Evolutionary conservation across 768 basidiomycete species (phyloP).

Genomic region (Macrolepiota albuminosa): DNA sequence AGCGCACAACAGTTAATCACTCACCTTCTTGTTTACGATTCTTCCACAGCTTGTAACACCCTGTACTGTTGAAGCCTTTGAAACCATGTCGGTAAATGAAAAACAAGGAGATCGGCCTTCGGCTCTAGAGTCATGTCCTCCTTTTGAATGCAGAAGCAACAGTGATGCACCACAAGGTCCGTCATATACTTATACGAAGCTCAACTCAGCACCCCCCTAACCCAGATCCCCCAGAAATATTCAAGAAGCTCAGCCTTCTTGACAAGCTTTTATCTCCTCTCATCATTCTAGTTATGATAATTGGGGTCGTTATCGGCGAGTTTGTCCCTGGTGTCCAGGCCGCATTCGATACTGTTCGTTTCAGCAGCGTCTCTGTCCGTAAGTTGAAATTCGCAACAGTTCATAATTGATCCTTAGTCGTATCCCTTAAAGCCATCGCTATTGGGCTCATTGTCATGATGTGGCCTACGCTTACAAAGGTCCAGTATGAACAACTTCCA

Average conservation of each 20-base stretch:
- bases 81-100: neutral
- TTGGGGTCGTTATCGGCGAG: constrained; percentile 71
- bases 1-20: neutral
- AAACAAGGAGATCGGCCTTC: neutral
- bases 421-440: constrained; percentile 55
- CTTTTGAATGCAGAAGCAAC: neutral
- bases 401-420: neutral
- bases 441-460: constrained; percentile 83
- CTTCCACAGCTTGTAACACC: neutral
- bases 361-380: constrained; percentile 76
- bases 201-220: neutral
- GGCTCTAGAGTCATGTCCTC: neutral
- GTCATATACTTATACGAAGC: neutral
- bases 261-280: neutral
- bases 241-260: constrained; percentile 1
- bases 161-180: neutral
- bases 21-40: neutral
- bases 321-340: constrained; percentile 55
- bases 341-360: constrained; percentile 58
- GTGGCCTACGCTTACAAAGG: constrained; percentile 78
- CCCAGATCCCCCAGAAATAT: neutral
- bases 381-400: constrained; percentile 24
- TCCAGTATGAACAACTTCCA: constrained; percentile 72
- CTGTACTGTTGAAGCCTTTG: neutral
- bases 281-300: constrained; percentile 58